Conservation (phyloP, 2,329 filamentous ascomycete species). For the Lecanicillium sp. region DNA sequence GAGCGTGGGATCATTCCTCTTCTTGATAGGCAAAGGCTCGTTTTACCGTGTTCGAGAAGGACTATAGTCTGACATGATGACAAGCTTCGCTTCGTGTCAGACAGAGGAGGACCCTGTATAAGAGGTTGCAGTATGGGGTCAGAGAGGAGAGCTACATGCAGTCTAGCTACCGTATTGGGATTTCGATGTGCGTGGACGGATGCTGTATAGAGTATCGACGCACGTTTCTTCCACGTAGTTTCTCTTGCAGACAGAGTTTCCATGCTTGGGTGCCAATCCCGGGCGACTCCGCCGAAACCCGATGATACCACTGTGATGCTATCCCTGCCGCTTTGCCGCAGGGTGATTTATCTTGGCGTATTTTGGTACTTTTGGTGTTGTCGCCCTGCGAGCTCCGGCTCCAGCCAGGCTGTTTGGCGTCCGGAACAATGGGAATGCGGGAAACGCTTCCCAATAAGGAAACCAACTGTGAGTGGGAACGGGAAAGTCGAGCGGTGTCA, state of each 20-base stretch:
- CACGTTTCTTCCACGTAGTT: too few species aligned
- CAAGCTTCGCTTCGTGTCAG: constrained; percentile 9
- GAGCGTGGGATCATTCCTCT: constrained; percentile 1
- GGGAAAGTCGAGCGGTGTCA: constrained; percentile 3
- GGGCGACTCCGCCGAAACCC: constrained; percentile 2
- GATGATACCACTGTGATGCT: not conserved
- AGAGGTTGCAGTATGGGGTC: not conserved
- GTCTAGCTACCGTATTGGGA: too few species aligned
- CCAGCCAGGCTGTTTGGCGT: not conserved
- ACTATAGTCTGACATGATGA: constrained; percentile 15
- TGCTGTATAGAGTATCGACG: too few species aligned
- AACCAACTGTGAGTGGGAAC: not conserved
- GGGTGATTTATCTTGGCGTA: not conserved
- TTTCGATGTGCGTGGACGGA: too few species aligned
- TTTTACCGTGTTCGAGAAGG: not conserved
- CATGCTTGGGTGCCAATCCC: constrained; percentile 1
- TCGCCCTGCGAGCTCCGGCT: not conserved
- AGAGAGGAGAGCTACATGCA: not conserved
- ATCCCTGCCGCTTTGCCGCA: constrained; percentile 6
- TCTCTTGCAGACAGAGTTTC: too few species aligned
- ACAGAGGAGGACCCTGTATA: not conserved
- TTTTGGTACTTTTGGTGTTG: not conserved
- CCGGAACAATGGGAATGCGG: not conserved
- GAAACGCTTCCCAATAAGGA: constrained; percentile 2
- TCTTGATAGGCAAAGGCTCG: constrained; percentile 10